These are phyloP conservation scores for Magnusiomyces paraingens DNA, from an alignment of 1,139 yeast species.

Conservation along the genomic window DNA sequence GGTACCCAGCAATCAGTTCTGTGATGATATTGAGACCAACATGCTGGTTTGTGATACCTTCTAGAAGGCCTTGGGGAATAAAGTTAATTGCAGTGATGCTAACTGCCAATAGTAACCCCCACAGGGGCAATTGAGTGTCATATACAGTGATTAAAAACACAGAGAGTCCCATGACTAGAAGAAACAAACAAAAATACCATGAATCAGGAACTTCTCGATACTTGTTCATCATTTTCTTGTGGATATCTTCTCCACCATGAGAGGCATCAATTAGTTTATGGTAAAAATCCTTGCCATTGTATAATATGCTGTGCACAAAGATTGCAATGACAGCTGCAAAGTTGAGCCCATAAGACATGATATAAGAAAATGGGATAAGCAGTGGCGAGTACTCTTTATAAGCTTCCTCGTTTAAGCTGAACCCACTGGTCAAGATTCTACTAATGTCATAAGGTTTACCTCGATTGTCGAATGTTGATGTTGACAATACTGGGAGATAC, in stretches of 20 bases:
- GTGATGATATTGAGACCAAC: slow-evolving; percentile 46
- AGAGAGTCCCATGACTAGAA: slow-evolving; percentile 40
- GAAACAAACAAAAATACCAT: slow-evolving; percentile 24
- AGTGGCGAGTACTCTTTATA: slow-evolving; percentile 40
- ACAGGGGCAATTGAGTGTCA: slow-evolving; percentile 41
- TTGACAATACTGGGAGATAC: slow-evolving; percentile 42
- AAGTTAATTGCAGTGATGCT: slow-evolving; percentile 41
- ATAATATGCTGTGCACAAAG: slow-evolving; percentile 43
- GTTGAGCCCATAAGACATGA: slow-evolving; percentile 27
- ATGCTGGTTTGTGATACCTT: slow-evolving; percentile 41
- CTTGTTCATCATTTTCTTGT: slow-evolving; percentile 43
- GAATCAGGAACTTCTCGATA: slow-evolving; percentile 45
- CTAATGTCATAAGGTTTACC: slow-evolving; percentile 37
- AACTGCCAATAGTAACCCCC: slow-evolving; percentile 45
- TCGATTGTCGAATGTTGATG: slow-evolving; percentile 37
- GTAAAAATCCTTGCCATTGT: slow-evolving; percentile 39
- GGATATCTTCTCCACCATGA: slow-evolving; percentile 25
- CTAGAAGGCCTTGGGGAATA: slow-evolving; percentile 42
- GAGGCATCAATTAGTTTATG: slow-evolving; percentile 10
- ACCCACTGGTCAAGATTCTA: slow-evolving; percentile 38
- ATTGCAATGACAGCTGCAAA: slow-evolving; percentile 49
- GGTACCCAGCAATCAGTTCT: slow-evolving; percentile 46
- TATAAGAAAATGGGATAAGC: slow-evolving; percentile 47
- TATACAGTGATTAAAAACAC: slow-evolving; percentile 36
- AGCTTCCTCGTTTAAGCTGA: slow-evolving; percentile 35